Base-by-base conservation (phyloP, 108 stramenopile genomes). In the Craspedostauros australis region DNA sequence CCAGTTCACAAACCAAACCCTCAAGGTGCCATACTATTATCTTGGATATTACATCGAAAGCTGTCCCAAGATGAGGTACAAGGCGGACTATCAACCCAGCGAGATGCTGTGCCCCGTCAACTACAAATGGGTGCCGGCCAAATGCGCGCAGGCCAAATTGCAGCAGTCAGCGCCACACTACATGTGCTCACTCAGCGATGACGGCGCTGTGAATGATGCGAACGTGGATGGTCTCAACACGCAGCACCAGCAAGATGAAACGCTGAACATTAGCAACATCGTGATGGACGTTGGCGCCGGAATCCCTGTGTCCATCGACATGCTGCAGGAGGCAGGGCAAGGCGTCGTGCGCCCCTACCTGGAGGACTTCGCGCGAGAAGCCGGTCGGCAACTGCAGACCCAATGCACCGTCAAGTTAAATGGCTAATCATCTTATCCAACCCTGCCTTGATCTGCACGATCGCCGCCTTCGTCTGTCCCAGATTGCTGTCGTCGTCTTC, bases 61-160 rank as follows among this genome's bases (percentile, higher is more conserved):
- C 23, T 96, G 95, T 62, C 70, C 55, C 27, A 98, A 98, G 58
- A 98, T 98, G 97, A 53, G 57, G 24, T 98, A 98, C 83, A 98
- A 98, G 75, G 95, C 90, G 9, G 85, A 96, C n/a, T 98, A 96
- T 72, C 50, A 82, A 39, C 97, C 95, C 3, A 84, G 84, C 61
- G 75, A 92, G 38, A 60, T 98, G 50, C 69, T 98, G 2, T 96
- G 95, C 62, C 95, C 97, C 0, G 64, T 60, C 9, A 58, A 50
- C 28, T 64, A 67, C 26, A 25, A 62, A 25, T 97, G 96, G 96
- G 82, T 95, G 12, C 83, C 75, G 60, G 86, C 88, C 38, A 58
- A 77, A 27, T 47, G 54, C 18, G 91, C 87, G 11, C 72, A 70
- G 33, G 14, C 60, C 16, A 68, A 68, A 39, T 19, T 68, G 25